Base-by-base conservation (phyloP, 169 alveolate genomes). In the Plasmodium fragile region DNA sequence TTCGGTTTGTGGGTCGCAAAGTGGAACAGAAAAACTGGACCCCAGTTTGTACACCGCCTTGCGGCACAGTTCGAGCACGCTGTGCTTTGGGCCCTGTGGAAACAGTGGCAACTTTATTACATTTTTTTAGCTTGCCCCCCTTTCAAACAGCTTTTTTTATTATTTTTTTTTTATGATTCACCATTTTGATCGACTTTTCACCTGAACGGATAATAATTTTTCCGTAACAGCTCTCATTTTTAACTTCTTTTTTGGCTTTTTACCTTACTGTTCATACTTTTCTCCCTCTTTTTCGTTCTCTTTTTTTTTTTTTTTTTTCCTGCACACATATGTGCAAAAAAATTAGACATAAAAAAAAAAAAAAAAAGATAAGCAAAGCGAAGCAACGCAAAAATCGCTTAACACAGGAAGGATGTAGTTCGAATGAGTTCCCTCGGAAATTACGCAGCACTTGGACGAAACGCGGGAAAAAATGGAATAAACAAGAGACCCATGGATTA, bases 321-420 rank as follows among this genome's bases (percentile, higher is more conserved):
- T 85, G 65, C 80, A 55, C 93, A 75, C 32, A 25, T 49, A 77
- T 85, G 93, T 85, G 93, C 85, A 78, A 71, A 36, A 83, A 84
- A 84, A 83, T 70, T 70, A 83, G 82, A 83, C 82, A 83, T 69
- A 32, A n/a, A 28, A 84, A 72, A 84, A 83, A 83, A 73, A 73
- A 84, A 73, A 73, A 73, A 73, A 49, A 11, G 59, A 18, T 3
- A 49, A 49, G 0, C 22, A 13, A 11, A 49, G 25, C 25, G 16
- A 49, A 4, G 55, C 55, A 45, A 11, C 22, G 34, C 18, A 53
- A 81, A 49, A 28, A 45, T 45, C 65, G 70, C 22, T 45, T 79
- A 25, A 30, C 43, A n/a, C 18, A 79, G 16, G 8, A 79, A 22
- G 30, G 22, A 79, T 34, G 5, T 1, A 30, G 41, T 16, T 16